These are phyloP conservation scores for Aureobasidium uvarum DNA, from an alignment of 2,329 filamentous ascomycete species.

Conservation along the genomic window DNA sequence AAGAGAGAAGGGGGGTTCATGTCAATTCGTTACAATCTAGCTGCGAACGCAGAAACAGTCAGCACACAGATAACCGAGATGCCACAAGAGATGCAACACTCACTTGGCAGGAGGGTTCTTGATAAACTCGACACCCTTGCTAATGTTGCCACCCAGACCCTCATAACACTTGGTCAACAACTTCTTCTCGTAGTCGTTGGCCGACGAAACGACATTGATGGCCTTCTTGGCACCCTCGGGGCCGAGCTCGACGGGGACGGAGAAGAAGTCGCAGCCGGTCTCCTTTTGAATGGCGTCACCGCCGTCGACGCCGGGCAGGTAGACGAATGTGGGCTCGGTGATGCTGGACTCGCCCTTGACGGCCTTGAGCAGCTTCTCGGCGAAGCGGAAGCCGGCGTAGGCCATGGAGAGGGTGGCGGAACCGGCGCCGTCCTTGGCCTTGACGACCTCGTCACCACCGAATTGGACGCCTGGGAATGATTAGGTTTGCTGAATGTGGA, in stretches of 20 bases:
- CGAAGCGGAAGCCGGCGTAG: slow-evolving; percentile 92
- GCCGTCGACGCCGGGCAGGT: slow-evolving; percentile 84
- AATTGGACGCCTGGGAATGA: slow-evolving; percentile 71
- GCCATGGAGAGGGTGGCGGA: slow-evolving; percentile 94
- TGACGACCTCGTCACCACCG: slow-evolving; percentile 94
- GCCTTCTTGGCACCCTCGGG: slow-evolving; percentile 82
- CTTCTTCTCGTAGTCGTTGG: slow-evolving; percentile 85
- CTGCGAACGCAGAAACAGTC: slow-evolving; percentile 1
- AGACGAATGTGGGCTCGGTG: slow-evolving; percentile 92
- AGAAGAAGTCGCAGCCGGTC: slow-evolving; percentile 88
- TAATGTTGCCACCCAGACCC: slow-evolving; percentile 88
- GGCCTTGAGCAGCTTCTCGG: slow-evolving; percentile 90
- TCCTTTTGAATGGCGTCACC: slow-evolving; percentile 82
- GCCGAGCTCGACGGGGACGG: slow-evolving; percentile 90
- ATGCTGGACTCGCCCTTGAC: slow-evolving; percentile 86
- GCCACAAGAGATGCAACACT: no score
- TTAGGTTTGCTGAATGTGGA: no score
- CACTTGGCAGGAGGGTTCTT: slow-evolving; percentile 87
- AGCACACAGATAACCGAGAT: no score
- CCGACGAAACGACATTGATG: slow-evolving; percentile 70
- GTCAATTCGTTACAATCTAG: slow-evolving; percentile 24
- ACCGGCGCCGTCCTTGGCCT: slow-evolving; percentile 88
- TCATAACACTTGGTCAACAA: slow-evolving; percentile 72
- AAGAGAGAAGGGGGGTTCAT: not conserved
- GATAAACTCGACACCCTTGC: slow-evolving; percentile 88